phyloP scores from a whole-genome alignment of 768 basidiomycete species.

The Suillus brevipes region DNA sequence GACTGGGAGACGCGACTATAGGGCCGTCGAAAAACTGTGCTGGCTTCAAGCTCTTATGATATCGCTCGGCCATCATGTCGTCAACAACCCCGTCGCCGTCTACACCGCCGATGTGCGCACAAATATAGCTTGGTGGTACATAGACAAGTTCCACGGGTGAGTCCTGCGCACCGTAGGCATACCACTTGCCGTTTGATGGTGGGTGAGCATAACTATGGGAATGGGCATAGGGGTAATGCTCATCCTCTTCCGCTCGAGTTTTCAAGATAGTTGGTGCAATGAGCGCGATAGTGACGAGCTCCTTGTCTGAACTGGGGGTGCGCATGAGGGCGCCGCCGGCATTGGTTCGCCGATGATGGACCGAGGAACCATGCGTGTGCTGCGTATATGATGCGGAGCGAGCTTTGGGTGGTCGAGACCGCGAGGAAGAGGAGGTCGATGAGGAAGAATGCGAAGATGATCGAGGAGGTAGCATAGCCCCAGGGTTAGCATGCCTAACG shows the following conservation, averaged over 20 bases:
- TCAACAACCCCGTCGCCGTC: slow-evolving; percentile 19
- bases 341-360: slow-evolving; percentile 33
- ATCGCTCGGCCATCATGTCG: slow-evolving; percentile 21
- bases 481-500: slow-evolving; percentile 28
- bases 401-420: slow-evolving; percentile 29
- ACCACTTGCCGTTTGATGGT: slow-evolving; percentile 12
- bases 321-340: slow-evolving; percentile 44
- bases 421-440: slow-evolving; percentile 22
- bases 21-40: slow-evolving; percentile 20
- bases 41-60: slow-evolving; percentile 16
- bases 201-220: slow-evolving; percentile 16
- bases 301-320: slow-evolving; percentile 39
- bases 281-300: slow-evolving; percentile 68
- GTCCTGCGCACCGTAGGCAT: slow-evolving; percentile 34
- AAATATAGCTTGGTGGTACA: slow-evolving; percentile 50
- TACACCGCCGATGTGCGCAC: slow-evolving; percentile 18
- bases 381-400: slow-evolving; percentile 31
- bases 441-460: slow-evolving; percentile 42
- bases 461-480: slow-evolving; percentile 30
- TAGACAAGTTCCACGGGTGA: slow-evolving; percentile 72
- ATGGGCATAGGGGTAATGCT: slow-evolving; percentile 15
- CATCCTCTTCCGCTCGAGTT: slow-evolving; percentile 57
- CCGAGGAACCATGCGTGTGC: slow-evolving; percentile 19
- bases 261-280: slow-evolving; percentile 87
- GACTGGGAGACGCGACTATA: slow-evolving; percentile 10